Conservation (phyloP, 371 early-diverging fungal species). For the Actinomortierella ambigua region DNA sequence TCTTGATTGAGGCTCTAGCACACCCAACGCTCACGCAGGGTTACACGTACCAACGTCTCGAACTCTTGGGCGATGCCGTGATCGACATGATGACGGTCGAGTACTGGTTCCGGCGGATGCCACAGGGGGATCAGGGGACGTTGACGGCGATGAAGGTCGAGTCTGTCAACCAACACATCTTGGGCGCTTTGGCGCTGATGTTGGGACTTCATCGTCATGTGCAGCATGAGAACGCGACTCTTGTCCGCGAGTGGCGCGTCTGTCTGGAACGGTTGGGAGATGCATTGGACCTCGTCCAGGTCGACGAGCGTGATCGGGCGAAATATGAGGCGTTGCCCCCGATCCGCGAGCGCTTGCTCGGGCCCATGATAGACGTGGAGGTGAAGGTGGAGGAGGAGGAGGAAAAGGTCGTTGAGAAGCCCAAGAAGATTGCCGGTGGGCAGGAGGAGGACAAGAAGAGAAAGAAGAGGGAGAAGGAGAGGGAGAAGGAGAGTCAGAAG, state of each 20-base stretch:
- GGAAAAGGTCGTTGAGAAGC: constrained; percentile 8
- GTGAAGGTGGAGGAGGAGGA: constrained; percentile 48
- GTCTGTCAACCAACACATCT: constrained; percentile 80
- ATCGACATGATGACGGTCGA: constrained; percentile 76
- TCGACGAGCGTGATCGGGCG: constrained; percentile 10
- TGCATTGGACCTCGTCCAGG: constrained; percentile 5
- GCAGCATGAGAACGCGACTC: constrained; percentile 55
- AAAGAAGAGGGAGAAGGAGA: no score
- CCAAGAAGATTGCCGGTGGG: no score
- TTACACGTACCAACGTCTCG: constrained; percentile 79
- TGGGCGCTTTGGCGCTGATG: constrained; percentile 66
- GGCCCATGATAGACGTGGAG: constrained; percentile 50
- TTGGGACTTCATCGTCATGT: constrained; percentile 66
- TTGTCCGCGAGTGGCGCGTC: constrained; percentile 15
- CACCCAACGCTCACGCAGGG: constrained; percentile 68
- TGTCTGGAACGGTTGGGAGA: not conserved
- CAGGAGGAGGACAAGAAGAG: no score
- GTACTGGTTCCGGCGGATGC: constrained; percentile 61
- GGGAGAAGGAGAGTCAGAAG: no score
- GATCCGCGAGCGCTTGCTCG: constrained; percentile 3
- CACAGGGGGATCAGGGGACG: constrained; percentile 60
- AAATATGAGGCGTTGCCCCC: constrained; percentile 6
- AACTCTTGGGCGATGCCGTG: constrained; percentile 89
- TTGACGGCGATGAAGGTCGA: constrained; percentile 73
- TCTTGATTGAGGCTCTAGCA: constrained; percentile 80